Conservation (phyloP, 345 rosid species). For the Citrus inodora region DNA sequence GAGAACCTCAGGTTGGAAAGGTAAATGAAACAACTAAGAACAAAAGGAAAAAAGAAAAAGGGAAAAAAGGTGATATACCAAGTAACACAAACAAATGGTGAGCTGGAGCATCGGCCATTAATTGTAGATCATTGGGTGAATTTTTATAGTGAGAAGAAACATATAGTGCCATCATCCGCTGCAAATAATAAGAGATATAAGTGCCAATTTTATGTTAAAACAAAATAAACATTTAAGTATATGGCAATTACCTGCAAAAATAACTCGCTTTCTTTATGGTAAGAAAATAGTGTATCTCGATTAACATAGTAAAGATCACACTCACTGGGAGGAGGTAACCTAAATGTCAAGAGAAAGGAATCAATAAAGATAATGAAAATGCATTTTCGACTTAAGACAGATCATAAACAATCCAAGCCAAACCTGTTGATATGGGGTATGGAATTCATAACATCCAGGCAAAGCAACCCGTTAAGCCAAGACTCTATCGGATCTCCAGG, state of each 20-base stretch:
- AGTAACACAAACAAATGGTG: slow-evolving; percentile 94
- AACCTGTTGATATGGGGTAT: slow-evolving; percentile 74
- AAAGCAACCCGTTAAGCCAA: slow-evolving; percentile 88
- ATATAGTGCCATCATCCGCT: slow-evolving; percentile 96
- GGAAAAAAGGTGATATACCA: slow-evolving; percentile 39
- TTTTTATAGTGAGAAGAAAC: slow-evolving; percentile 98
- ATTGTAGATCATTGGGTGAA: slow-evolving; percentile 95
- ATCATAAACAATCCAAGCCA: slow-evolving; percentile 10
- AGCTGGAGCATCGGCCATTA: slow-evolving; percentile 99
- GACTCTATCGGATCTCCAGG: slow-evolving; percentile 95
- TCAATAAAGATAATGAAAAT: slow-evolving; percentile 3
- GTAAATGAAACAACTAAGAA: slow-evolving; percentile 10
- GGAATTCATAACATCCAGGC: slow-evolving; percentile 75
- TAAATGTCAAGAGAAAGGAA: slow-evolving; percentile 25
- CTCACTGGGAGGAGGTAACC: slow-evolving; percentile 76
- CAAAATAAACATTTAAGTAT: background rate
- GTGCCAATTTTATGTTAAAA: slow-evolving; percentile 16
- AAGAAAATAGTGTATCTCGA: slow-evolving; percentile 91
- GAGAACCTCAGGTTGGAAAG: slow-evolving; percentile 1
- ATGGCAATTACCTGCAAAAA: slow-evolving; percentile 62
- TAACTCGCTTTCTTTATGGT: slow-evolving; percentile 86
- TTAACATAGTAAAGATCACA: slow-evolving; percentile 92
- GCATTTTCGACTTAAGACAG: slow-evolving; percentile 1
- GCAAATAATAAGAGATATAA: slow-evolving; percentile 31
- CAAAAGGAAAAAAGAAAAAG: background rate